Conservation (phyloP, 495 filamentous ascomycete species). For the Aspergillus olivimuriae region DNA sequence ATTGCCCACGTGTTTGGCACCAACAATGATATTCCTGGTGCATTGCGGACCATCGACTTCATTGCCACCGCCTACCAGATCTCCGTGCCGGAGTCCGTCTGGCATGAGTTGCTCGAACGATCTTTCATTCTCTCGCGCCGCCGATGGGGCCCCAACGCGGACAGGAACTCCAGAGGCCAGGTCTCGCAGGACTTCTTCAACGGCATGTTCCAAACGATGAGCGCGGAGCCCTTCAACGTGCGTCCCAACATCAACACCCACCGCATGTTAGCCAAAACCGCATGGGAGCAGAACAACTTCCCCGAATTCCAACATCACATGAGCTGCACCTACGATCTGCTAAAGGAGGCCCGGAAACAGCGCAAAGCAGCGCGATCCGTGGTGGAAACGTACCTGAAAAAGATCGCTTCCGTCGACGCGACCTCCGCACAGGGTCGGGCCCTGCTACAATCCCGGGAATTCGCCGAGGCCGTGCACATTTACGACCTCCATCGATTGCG, state of each 20-base stretch:
- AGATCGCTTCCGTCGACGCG: background rate
- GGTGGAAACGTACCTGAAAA: conserved; percentile 20
- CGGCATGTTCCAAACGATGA: conserved; percentile 50
- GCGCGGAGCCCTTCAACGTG: conserved; percentile 48
- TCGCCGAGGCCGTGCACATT: conserved; percentile 30
- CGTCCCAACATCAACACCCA: conserved; percentile 49
- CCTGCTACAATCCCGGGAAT: conserved; percentile 16
- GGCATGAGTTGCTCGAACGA: conserved; percentile 55
- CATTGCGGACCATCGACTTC: conserved; percentile 48
- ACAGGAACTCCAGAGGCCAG: conserved; percentile 17
- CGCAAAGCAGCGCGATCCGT: conserved; percentile 18
- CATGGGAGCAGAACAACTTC: conserved; percentile 12
- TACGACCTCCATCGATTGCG: conserved; percentile 32
- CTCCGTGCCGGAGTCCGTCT: conserved; percentile 39
- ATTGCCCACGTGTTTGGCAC: conserved; percentile 54
- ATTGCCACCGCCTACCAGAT: conserved; percentile 51
- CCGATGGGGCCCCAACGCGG: conserved; percentile 13
- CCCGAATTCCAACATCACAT: conserved; percentile 20
- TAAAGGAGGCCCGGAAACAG: conserved; percentile 22
- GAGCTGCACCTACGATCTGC: conserved; percentile 25
- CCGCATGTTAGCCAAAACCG: conserved; percentile 39
- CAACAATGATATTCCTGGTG: conserved; percentile 49
- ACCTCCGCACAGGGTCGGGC: background rate
- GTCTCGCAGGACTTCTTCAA: conserved; percentile 37
- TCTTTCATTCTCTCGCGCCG: conserved; percentile 45